phyloP scores from a whole-genome alignment of 1,284 basidiomycete species.

The Trichosporon faecale region DNA sequence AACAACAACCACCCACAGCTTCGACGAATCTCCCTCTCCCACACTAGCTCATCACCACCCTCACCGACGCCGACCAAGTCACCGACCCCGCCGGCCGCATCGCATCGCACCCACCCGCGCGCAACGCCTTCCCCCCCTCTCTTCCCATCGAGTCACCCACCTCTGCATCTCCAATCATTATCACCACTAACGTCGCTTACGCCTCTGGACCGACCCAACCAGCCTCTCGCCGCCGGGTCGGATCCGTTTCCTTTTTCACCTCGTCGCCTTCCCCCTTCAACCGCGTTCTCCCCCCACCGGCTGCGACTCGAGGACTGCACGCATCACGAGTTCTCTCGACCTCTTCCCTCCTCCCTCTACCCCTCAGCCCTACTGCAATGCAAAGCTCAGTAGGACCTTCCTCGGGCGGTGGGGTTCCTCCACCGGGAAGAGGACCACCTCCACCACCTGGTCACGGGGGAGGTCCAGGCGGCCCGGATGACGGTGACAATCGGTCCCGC shows the following conservation, averaged over 20 bases:
- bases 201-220: conserved; percentile 41
- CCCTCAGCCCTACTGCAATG: conserved; percentile 8
- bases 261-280: not conserved
- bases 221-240: conserved; percentile 8
- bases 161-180: conserved; percentile 4
- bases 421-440: conserved; percentile 8
- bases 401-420: conserved; percentile 9
- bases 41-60: not conserved
- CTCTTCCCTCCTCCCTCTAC: not conserved
- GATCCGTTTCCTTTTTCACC: conserved; percentile 1
- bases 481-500: conserved; percentile 55
- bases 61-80: not conserved
- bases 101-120: not conserved
- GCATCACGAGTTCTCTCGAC: not conserved
- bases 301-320: not conserved
- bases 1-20: conserved; percentile 1
- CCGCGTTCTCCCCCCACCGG: conserved; percentile 1
- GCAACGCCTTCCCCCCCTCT: not conserved
- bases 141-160: not conserved
- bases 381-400: conserved; percentile 5
- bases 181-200: conserved; percentile 23
- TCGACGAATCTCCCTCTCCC: not conserved
- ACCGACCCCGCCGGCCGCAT: not conserved
- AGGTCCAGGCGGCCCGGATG: conserved; percentile 26
- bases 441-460: conserved; percentile 11